Evolutionary conservation across 2,329 filamentous ascomycete species (phyloP).

Genomic region (Chaetomiaceae sp.): DNA sequence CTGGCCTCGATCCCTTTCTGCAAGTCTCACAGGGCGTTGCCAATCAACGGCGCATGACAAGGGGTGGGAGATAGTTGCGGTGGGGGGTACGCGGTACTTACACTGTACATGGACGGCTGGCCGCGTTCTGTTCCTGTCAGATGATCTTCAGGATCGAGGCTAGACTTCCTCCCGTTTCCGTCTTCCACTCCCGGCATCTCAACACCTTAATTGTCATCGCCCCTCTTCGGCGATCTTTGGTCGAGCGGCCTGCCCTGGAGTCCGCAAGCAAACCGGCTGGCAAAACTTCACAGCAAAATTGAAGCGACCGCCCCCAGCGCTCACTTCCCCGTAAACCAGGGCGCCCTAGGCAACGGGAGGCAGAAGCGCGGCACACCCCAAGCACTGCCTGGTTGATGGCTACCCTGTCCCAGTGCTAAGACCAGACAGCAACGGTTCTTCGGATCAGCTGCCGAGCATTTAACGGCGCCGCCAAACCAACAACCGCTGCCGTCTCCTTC

Average conservation of each 20-base stretch:
- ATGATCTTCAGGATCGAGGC: conserved; percentile 3
- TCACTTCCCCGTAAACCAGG: neutral
- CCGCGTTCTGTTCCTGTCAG: conserved; percentile 13
- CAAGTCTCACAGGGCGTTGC: conserved; percentile 15
- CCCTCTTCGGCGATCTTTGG: neutral
- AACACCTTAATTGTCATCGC: neutral
- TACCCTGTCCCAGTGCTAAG: neutral
- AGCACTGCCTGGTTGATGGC: conserved; percentile 5
- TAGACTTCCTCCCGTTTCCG: neutral
- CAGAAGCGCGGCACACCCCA: neutral
- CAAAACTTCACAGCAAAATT: no score
- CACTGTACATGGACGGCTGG: neutral
- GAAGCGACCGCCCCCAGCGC: no score
- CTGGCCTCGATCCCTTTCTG: conserved; percentile 17
- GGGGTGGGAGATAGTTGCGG: conserved; percentile 1
- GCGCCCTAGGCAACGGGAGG: neutral
- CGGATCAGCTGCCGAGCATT: neutral
- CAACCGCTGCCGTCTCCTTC: neutral
- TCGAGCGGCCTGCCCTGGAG: neutral
- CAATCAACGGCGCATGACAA: conserved; percentile 7
- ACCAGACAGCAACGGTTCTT: neutral
- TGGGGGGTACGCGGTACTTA: no score
- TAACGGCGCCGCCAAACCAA: no score
- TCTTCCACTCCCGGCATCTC: neutral
- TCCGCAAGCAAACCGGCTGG: no score